Evolutionary conservation across 2,329 filamentous ascomycete species (phyloP).

Genomic region (Alternaria alternata): DNA sequence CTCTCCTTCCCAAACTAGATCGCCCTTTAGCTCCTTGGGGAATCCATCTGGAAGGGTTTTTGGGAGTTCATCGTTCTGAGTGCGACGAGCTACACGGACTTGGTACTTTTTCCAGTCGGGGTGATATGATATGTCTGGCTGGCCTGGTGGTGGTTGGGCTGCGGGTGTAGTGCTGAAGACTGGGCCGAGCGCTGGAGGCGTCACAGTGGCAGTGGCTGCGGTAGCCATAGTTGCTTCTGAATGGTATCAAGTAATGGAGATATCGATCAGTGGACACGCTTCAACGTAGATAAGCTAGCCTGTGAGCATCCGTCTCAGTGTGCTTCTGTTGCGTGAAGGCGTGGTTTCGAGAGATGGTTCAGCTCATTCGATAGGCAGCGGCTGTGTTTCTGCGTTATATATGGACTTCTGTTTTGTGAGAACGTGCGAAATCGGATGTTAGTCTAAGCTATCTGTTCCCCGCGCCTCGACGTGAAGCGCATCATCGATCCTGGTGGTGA

Average conservation of each 20-base stretch:
- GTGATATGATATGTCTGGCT: conserved; percentile 67
- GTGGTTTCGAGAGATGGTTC: background rate
- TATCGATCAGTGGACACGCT: background rate
- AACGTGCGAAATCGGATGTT: background rate
- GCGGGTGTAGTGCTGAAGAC: conserved; percentile 56
- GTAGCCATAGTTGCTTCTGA: background rate
- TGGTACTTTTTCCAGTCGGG: conserved; percentile 64
- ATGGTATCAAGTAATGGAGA: background rate
- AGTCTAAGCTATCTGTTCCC: background rate
- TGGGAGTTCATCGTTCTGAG: conserved; percentile 51
- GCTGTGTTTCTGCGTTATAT: background rate
- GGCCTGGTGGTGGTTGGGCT: conserved; percentile 38
- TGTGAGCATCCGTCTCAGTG: background rate
- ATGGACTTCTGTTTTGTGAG: background rate
- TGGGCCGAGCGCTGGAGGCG: background rate
- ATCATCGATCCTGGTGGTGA: background rate
- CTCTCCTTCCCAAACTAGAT: conserved; percentile 66
- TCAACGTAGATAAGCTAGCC: background rate
- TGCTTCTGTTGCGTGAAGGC: background rate
- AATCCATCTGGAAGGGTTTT: conserved; percentile 60
- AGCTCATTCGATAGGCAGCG: background rate
- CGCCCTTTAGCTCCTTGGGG: conserved; percentile 57
- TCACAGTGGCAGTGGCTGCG: background rate
- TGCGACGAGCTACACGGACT: conserved; percentile 57
- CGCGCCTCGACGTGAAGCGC: background rate